Evolutionary conservation across 305 asterid genomes (phyloP).

Genomic region (Solanum hybrid): DNA sequence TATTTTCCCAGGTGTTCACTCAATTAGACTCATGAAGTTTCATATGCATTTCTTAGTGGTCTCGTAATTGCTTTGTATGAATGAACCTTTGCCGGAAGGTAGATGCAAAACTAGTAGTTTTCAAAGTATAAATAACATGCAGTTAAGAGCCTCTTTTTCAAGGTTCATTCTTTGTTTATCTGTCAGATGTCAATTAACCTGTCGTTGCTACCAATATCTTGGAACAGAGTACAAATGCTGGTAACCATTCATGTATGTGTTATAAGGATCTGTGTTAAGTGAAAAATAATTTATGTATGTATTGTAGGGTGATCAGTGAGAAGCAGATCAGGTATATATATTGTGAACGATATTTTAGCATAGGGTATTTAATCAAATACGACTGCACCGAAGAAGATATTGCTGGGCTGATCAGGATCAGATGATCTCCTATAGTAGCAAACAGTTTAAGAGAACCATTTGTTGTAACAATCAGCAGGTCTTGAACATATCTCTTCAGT

Average conservation of each 20-base stretch:
- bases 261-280: neutral
- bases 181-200: neutral
- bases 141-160: neutral
- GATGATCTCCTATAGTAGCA: neutral
- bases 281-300: neutral
- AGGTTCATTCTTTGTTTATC: neutral
- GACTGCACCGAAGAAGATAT: neutral
- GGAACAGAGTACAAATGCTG: neutral
- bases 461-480: neutral
- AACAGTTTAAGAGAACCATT: neutral
- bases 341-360: neutral
- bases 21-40: neutral
- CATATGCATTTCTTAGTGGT: neutral
- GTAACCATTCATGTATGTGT: neutral
- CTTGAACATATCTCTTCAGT: neutral
- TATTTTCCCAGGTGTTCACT: neutral
- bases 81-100: neutral
- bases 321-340: neutral
- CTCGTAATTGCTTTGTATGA: neutral
- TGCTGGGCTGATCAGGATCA: neutral
- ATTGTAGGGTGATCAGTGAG: neutral
- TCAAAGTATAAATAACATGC: neutral
- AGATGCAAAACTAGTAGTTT: neutral
- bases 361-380: neutral
- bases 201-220: neutral